These are phyloP conservation scores for Moniliophthora roreri DNA, from an alignment of 1,284 basidiomycete genomes.

Conservation along the genomic window DNA sequence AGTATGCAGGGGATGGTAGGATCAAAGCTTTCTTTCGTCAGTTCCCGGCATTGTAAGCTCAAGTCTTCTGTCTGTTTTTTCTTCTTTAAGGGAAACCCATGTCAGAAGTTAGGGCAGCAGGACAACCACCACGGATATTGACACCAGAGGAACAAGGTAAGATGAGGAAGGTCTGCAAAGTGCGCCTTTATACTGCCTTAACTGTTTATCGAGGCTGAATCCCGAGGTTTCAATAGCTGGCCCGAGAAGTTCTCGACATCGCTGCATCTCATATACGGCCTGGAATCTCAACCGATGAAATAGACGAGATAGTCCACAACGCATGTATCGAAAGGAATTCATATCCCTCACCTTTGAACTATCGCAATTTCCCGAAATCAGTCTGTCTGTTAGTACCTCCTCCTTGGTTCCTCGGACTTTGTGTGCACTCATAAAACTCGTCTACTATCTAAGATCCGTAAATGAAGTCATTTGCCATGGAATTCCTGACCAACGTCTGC, in stretches of 20 bases:
- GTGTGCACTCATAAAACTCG: background rate
- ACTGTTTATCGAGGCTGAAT: constrained; percentile 1
- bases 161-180: constrained; percentile 76
- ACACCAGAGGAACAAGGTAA: constrained; percentile 70
- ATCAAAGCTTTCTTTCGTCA: constrained; percentile 24
- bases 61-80: constrained; percentile 15
- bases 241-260: constrained; percentile 89
- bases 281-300: constrained; percentile 93
- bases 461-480: constrained; percentile 99
- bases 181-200: constrained; percentile 36
- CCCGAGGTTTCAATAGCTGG: constrained; percentile 53
- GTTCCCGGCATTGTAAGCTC: constrained; percentile 16
- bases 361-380: constrained; percentile 92
- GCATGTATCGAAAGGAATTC: constrained; percentile 89
- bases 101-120: constrained; percentile 55
- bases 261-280: constrained; percentile 84
- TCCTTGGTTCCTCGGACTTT: constrained; percentile 5
- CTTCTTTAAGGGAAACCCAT: constrained; percentile 53
- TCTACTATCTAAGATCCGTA: constrained; percentile 57
- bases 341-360: constrained; percentile 95
- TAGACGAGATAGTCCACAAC: constrained; percentile 95
- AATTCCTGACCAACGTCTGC: constrained; percentile 86
- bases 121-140: constrained; percentile 68
- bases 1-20: constrained; percentile 76
- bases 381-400: constrained; percentile 81